Base-by-base conservation (phyloP, 2,329 filamentous ascomycete species). In the Chlorencoelia australis region DNA sequence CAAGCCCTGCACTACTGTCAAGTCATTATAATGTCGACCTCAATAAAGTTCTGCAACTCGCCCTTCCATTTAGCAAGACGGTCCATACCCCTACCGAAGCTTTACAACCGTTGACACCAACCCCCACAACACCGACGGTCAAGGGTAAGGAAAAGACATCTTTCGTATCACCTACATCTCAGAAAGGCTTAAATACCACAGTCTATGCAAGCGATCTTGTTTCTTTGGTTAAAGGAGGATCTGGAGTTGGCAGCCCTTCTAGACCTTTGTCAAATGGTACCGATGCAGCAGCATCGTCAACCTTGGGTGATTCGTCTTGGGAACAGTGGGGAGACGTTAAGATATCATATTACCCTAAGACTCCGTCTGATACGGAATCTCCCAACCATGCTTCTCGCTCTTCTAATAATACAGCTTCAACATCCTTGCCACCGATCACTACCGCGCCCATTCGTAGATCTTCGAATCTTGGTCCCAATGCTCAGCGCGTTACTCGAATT, bases 141-240 rank as follows among this genome's bases (percentile, higher is more conserved):
- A 94, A 94, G 61, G 76, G 72, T 32, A 94, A 89, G 59, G 86
- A 93, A 9, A 88, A 82, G 58, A 57, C 64, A 3, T 53, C 60
- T 20, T 62, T 63, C 38, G 50, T 45, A 33, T 49, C 55, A 29
- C 59, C 54, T 18, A 49, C 59, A 18, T 68, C 69, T 38, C 47
- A 41, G 16, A 50, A 54, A 56, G 53, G 35, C 56, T 37, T 47
- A 10, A 65, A 72, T 15, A 68, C 68, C 5, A 66, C 71, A 20
- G 72, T 82, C 59, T 79, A 84, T 58, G 82, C 84, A n/a, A 88
- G 88, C 47, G 86, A 98, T 58, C 64, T 98, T 37, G 75, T 82
- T 21, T 73, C 80, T 9, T 66, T 96, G 39, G 78, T 80, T 34
- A 79, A 79, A 38, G 68, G 72, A 16, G 70, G 55, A n/a, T 52